Conservation (phyloP, 768 basidiomycete genomes). For the Xanthoconium purpureum region DNA sequence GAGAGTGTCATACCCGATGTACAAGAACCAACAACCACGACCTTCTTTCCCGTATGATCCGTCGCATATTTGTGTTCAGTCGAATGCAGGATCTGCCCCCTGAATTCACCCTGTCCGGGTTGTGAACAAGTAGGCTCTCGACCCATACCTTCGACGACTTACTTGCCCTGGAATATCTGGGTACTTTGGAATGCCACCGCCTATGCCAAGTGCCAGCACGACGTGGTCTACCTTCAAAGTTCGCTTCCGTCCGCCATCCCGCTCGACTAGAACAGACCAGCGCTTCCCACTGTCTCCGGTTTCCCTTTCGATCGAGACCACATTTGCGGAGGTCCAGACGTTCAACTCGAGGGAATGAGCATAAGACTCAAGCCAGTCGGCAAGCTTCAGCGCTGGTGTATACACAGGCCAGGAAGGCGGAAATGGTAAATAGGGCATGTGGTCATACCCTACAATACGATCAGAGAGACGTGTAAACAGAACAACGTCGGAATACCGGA, state of each 20-base stretch:
- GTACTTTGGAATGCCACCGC: constrained; percentile 41
- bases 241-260: constrained; percentile 35
- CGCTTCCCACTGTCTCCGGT: constrained; percentile 31
- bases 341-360: constrained; percentile 59
- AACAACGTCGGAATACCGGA: background rate
- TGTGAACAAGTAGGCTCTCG: background rate
- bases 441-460: constrained; percentile 38
- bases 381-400: constrained; percentile 53
- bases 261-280: constrained; percentile 44
- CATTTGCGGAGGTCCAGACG: constrained; percentile 55
- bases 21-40: constrained; percentile 64
- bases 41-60: constrained; percentile 65
- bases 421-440: constrained; percentile 60
- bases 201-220: constrained; percentile 49
- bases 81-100: constrained; percentile 63
- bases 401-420: constrained; percentile 59
- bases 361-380: constrained; percentile 67
- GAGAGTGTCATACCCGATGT: constrained; percentile 49
- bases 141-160: background rate
- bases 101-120: constrained; percentile 49
- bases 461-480: background rate
- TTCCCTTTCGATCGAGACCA: constrained; percentile 25
- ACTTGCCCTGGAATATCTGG: constrained; percentile 47
- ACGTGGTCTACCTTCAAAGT: constrained; percentile 46
- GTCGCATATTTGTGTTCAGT: constrained; percentile 50